Base-by-base conservation (phyloP, 306 rosid species). In the Boehmeria nivea region DNA sequence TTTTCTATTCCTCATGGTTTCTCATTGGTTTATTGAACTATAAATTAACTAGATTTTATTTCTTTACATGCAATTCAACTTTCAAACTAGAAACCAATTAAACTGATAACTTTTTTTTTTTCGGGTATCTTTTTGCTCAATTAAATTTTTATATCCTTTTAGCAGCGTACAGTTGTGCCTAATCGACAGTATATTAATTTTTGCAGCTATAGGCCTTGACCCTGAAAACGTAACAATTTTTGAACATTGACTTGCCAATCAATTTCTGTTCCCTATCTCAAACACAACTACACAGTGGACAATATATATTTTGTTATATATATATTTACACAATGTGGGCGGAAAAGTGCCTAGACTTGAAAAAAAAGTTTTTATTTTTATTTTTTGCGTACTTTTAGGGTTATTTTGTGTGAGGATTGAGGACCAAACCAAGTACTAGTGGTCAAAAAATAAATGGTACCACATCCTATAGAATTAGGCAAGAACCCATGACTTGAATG, bases 181-280 rank as follows among this genome's bases (percentile, higher is more conserved):
- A 24, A 43, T 43, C 36, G 50, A 24, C 37, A 19, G 43, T 20
- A 20, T 42, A 24, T 21, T 42, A 25, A 57, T 39, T 20, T 39
- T 40, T 57, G 51, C 51, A 42, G 63, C 54, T 50, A 14, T 39
- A 53, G 20, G 45, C 8, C 50, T 57, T 42, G 63, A 42, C 51
- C 34, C 43, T 19, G 18, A 20, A 36, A 12, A 8, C n/a, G 15
- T 6, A 36, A 2, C 17, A 40, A 57, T 11, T 40, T 40, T 3
- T 40, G 27, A 22, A 39, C 49, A 17, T 54, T 54, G 59, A 54
- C 45, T 33, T 54, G 43, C 44, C 43, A 33, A 54, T 33, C 59
- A 54, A 54, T 33, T 6, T 16, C 15, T 54, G 59, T 34, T 54
- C 43, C 59, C 59, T 19, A 18, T 27, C 38, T 51, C 37, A 51